Base-by-base conservation (phyloP, 192 early-diverging fungal genomes). In the Phlyctochytrium arcticum region DNA sequence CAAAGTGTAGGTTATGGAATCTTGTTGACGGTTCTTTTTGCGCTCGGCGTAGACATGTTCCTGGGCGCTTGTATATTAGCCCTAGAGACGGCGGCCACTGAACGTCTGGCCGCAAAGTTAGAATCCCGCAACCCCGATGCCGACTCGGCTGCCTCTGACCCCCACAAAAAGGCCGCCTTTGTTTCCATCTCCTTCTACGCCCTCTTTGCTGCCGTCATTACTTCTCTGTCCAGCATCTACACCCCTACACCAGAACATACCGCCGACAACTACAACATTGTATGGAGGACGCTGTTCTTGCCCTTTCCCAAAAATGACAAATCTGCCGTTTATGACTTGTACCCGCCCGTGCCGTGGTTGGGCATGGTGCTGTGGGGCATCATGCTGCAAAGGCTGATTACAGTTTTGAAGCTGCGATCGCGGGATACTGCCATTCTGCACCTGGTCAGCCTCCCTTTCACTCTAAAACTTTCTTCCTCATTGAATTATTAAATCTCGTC, bases 1-100 rank as follows among this genome's bases (percentile, higher is more conserved):
- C 2, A 44, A n/a, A 44, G 39, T 19, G 39, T 44, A 19, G 39
- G 21, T 21, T 17, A n/a, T 55, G 21, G 35, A 65, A 5, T 69
- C 70, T n/a, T n/a, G n/a, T n/a, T n/a, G 8, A 70, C 75, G 12
- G 75, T 77, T 0, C 64, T 77, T 4, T 73, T 73, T 48, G 67
- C 71, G 3, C 67, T 77, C 27, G 75, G 75, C 10, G 29, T 73
- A 34, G 59, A 73, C 59, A 70, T 77, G 17, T 70, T 77, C 60
- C 62, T 77, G 30, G 75, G 61, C 6, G 9, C 75, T 8, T 19
- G 65, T 24, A 48, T 73, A 23, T n/a, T 76, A 17, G 5, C 12
- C 35, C 35, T 69, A 1, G 74, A 76, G 57, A 6, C 15, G 23
- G 2, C 10, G 7, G 12, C 60, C 23, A 32, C 58, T 8, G 26